Percentiles rank a stretch among this genome's conserved stretches.
Evolutionary conservation across 345 rosid genomes (phyloP).

Genomic region (Syzygium grande): DNA sequence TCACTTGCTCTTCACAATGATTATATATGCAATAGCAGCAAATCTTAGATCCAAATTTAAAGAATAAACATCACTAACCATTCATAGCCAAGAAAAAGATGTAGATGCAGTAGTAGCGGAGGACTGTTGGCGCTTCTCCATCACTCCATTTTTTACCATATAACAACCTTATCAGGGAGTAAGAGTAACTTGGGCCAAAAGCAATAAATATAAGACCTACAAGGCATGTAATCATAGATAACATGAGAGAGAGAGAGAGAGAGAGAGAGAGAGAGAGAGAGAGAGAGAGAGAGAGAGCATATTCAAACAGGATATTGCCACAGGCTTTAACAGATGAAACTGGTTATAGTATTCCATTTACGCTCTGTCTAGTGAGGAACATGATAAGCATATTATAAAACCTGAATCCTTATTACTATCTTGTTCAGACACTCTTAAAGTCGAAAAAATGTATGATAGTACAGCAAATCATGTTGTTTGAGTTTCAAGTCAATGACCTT

Average conservation of each 20-base stretch:
- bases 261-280: neutral
- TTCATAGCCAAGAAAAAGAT: slow-evolving; percentile 39
- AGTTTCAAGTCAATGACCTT: neutral
- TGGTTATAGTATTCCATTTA: neutral
- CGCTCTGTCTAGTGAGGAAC: neutral
- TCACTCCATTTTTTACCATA: slow-evolving; percentile 95
- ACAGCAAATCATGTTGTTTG: neutral
- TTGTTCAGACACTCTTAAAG: neutral
- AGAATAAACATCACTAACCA: slow-evolving; percentile 6
- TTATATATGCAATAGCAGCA: neutral
- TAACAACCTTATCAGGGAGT: slow-evolving; percentile 79
- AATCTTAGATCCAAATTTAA: neutral
- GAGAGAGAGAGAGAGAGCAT: neutral
- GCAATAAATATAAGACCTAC: slow-evolving; percentile 54
- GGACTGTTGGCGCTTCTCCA: slow-evolving; percentile 83
- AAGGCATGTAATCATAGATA: neutral
- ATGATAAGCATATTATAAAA: neutral
- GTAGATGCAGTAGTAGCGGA: slow-evolving; percentile 76
- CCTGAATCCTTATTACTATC: neutral
- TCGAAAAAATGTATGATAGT: neutral
- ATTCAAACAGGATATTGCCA: neutral
- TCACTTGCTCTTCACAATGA: neutral
- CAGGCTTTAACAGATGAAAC: neutral
- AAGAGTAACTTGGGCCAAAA: slow-evolving; percentile 96
- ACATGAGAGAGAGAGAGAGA: neutral